Percentiles rank a stretch among this genome's conserved stretches.
Evolutionary conservation across 169 alveolate genomes (phyloP).

Genomic region (Plasmodium cynomolgi): DNA sequence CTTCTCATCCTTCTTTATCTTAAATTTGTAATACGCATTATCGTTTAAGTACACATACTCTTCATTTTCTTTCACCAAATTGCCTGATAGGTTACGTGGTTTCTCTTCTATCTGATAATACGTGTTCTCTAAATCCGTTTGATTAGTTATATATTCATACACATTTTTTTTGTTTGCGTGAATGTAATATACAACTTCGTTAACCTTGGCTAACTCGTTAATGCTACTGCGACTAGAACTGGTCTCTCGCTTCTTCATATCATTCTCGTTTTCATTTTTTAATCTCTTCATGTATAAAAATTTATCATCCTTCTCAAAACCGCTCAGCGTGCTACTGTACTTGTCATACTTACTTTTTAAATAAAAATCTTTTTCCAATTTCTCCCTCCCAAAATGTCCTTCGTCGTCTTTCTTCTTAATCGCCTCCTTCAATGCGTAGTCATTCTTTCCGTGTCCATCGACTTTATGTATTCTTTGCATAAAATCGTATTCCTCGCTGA

Average conservation of each 20-base stretch:
- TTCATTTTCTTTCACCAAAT: conserved; percentile 50
- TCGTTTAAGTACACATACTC: conserved; percentile 63
- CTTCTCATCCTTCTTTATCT: conserved; percentile 64
- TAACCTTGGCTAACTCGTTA: conserved; percentile 44
- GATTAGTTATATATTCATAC: conserved; percentile 68
- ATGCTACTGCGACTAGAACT: conserved; percentile 29
- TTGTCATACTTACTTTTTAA: conserved; percentile 65
- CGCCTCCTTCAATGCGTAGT: conserved; percentile 12
- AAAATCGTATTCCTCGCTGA: conserved; percentile 70
- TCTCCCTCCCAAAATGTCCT: conserved; percentile 20
- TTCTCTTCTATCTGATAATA: conserved; percentile 74
- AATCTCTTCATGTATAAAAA: conserved; percentile 31
- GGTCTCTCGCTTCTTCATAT: conserved; percentile 30
- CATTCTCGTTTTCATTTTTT: conserved; percentile 56
- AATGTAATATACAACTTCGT: conserved; percentile 68
- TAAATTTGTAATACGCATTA: conserved; percentile 67
- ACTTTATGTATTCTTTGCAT: conserved; percentile 71
- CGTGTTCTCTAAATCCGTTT: conserved; percentile 64
- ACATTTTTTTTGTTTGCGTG: conserved; percentile 70
- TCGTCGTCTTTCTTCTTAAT: conserved; percentile 26
- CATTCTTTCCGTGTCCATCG: conserved; percentile 46
- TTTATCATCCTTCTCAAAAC: conserved; percentile 71
- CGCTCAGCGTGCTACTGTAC: conserved; percentile 29
- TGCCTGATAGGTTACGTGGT: conserved; percentile 12
- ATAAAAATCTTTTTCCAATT: conserved; percentile 56